Percentiles rank a stretch among this genome's conserved stretches.
These are phyloP conservation scores for Leccinellum rugosiceps DNA, from an alignment of 768 basidiomycete species.

Conservation along the genomic window DNA sequence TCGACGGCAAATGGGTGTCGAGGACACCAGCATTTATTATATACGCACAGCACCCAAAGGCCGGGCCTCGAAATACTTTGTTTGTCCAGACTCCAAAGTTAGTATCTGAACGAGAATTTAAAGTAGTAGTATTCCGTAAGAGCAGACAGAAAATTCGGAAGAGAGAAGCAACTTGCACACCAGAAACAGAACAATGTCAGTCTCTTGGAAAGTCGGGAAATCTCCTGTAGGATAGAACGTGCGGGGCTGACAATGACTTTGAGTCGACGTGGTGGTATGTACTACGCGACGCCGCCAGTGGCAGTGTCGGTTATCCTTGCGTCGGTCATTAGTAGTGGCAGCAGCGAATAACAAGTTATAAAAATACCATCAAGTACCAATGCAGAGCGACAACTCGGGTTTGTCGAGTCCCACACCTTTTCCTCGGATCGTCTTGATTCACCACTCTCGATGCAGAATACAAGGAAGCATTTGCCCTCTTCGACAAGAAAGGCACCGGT, in stretches of 20 bases:
- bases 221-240: neutral
- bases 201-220: neutral
- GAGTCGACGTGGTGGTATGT: neutral
- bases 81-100: neutral
- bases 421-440: neutral
- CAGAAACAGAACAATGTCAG: neutral
- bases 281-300: neutral
- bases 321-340: neutral
- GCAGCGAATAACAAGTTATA: neutral
- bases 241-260: neutral
- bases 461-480: conserved; percentile 96
- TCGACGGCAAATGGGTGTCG: neutral
- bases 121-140: neutral
- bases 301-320: neutral
- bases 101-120: neutral
- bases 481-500: conserved; percentile 95
- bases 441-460: conserved; percentile 58
- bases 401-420: conserved; percentile 1
- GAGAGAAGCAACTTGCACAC: no score
- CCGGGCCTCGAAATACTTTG: neutral
- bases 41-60: neutral
- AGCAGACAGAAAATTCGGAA: neutral
- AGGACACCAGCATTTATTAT: neutral
- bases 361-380: neutral
- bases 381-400: conserved; percentile 54